These are phyloP conservation scores for Waltiozyma sp. DNA, from an alignment of 1,139 yeast species.

Conservation along the genomic window DNA sequence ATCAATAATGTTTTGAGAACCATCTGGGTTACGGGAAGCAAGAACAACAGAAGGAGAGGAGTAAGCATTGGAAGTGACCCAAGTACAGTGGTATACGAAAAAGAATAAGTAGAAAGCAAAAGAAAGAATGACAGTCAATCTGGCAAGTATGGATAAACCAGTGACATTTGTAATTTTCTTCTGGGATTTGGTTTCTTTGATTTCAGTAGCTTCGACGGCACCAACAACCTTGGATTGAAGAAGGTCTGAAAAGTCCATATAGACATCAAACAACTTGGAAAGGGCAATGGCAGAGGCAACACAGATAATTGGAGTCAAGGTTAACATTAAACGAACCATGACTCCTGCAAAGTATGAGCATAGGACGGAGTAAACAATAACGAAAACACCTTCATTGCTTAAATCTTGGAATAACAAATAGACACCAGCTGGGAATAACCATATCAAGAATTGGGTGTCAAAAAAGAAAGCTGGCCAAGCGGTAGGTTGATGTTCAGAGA, in stretches of 20 bases:
- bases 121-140: conserved; percentile 53
- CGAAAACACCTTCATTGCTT: conserved; percentile 84
- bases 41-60: conserved; percentile 97
- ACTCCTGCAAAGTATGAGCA: conserved; percentile 98
- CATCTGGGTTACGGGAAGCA: conserved; percentile 78
- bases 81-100: conserved; percentile 91
- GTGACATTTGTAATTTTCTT: conserved; percentile 11
- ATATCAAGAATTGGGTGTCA: conserved; percentile 83
- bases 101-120: conserved; percentile 65
- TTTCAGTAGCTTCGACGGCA: conserved; percentile 1
- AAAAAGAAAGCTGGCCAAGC: conserved; percentile 99
- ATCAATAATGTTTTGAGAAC: conserved; percentile 76
- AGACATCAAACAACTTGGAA: conserved; percentile 74
- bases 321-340: conserved; percentile 96
- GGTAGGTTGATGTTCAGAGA: conserved; percentile 98
- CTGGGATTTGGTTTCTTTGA: conserved; percentile 3
- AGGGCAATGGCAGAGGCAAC: conserved; percentile 83
- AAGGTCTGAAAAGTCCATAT: conserved; percentile 53
- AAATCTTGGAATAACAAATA: conserved; percentile 84
- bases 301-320: conserved; percentile 93
- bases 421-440: conserved; percentile 98
- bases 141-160: conserved; percentile 38
- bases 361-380: conserved; percentile 80
- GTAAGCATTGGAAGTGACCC: conserved; percentile 94
- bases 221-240: conserved; percentile 14